Evolutionary conservation across 495 filamentous ascomycete species (phyloP), one percentile per base, ranked within the genome.

Genomic region (Trichodelitschia bisporula): DNA sequence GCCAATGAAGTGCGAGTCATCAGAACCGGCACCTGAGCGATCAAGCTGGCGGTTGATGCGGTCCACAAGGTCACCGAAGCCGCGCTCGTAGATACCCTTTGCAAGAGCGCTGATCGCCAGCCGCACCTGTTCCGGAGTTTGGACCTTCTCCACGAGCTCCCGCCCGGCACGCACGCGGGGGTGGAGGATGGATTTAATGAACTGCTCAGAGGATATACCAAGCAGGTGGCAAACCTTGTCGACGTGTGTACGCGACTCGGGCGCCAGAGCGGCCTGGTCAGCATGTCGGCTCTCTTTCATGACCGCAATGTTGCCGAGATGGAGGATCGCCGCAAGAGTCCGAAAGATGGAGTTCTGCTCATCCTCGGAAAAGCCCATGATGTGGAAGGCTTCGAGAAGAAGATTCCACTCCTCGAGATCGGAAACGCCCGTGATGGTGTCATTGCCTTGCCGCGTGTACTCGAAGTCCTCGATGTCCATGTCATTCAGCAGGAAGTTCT

Each of bases 111-210:
- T 83, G 18, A 99, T 66, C 4, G 75, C 63, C 14, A 91, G 63
- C 19, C 76, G 72, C 15, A 91, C 89, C 49, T 99, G 89, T 38
- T 99, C 89, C 2, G 86, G 83, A 1, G 83, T 93, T 46, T 95
- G 82, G 9, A 83, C 83, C 45, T 92, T 93, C 43, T 92, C 82
- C 4, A 99, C 89, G 84, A 80, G 93, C 54, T 99, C 89, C 20
- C 78, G 67, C 15, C 89, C 89, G 25, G 89, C 89, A 46, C 86
- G 91, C 4, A 99, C 89, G 31, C 62, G 72, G 4, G 89, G 89
- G 43, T 92, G 86, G 9, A 99, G 59, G 10, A 99, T 51, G 0
- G 82, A 82, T 40, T 78, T 77, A 4, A 86, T 55, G 42, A 99
- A 99, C 0, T 71, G 62, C 16, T 92, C 82, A 0, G 72, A 40